Evolutionary conservation across 805 yeast species (phyloP), one percentile per base, ranked within the genome.

Genomic region (Candida odintsovae): DNA sequence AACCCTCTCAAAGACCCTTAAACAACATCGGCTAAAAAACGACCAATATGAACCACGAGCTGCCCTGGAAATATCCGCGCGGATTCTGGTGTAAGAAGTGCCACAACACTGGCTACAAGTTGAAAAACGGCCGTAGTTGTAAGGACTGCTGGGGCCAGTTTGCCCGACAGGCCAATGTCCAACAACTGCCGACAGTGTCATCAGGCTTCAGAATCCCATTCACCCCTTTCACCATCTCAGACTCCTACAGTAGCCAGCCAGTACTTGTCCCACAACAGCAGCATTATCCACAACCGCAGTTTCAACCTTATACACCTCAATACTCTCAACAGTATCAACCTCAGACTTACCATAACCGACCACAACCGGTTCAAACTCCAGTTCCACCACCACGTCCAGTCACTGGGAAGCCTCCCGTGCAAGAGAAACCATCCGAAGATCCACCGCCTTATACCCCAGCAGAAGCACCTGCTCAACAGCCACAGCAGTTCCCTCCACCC

Each of bases 61-160:
- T 44, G 7, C 86, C 90, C 0, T 84, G 86, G 78, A 62, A 63
- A 42, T 88, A 85, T 55, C 95, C 95, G 0, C 62, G 53, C 2
- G 73, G 79, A 3, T 83, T 68, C 58, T 66, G 68, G 47, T 88
- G 96, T 58, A 64, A 68, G 9, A 83, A 82, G 56, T 88, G 96
- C 66, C 69, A 73, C 46, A 88, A 88, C 59, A 83, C 90, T 0
- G 95, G 95, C 2, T 72, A 70, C 58, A 73, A 76, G 56, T 39
- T 65, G 21, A 81, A 77, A 58, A 81, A 79, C 54, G 86, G 84
- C n/a, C 69, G 66, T 41, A 67, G 79, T 6, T 88, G 96, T 59
- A 76, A 78, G 53, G 73, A 73, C 38, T 88, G 96, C 63, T 88
- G 87, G 82, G 74, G 72, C 21, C 56, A 61, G 42, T 87, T 82